Evolutionary conservation across 176 grass and related monocot species (phyloP), one percentile per base, ranked within the genome.

Genomic region (Hsuehochloa calcarea): DNA sequence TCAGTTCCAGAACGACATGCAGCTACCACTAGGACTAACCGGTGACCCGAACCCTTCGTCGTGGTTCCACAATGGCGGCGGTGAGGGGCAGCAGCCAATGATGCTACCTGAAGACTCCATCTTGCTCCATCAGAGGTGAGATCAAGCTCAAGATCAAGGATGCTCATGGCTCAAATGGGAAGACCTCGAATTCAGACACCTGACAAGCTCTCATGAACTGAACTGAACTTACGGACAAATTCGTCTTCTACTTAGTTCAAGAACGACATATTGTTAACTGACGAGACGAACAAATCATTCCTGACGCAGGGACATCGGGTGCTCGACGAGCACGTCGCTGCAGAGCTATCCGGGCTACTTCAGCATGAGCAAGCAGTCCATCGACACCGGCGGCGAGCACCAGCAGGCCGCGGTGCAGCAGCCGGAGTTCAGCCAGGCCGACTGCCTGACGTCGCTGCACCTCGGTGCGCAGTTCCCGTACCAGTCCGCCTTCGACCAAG

Each of bases 91-190:
- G 40, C 84, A 83, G 22, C 29, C 79, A 4, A 85, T 94, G 74
- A 90, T 94, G 82, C 65, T 95, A 23, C 34, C 82, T 7, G 82
- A 88, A 77, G 88, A 92, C 76, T 8, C 87, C 52, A 77, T 76
- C 70, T 82, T 90, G 75, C 70, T 95, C 61, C 79, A 89, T 88
- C 93, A 92, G 40, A 92, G 93, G 93, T 95, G 75, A 86, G 78
- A 35, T 80, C 38, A 9, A 80, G 35, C 35, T 34, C n/a, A 37
- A n/a, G 34, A 45, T 64, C 7, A 14, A 27, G 29, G 20, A 35
- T 63, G 14, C 2, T 1, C 15, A 46, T 8, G 12, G 45, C 45
- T 47, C 45, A 47, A 47, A 14, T 47, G 45, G 44, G 45, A 10
- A 47, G 45, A 47, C 45, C 45, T 47, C 45, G 45, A 47, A 47